Conservation (phyloP, 768 basidiomycete species). For the Pulveroboletus sp. region DNA sequence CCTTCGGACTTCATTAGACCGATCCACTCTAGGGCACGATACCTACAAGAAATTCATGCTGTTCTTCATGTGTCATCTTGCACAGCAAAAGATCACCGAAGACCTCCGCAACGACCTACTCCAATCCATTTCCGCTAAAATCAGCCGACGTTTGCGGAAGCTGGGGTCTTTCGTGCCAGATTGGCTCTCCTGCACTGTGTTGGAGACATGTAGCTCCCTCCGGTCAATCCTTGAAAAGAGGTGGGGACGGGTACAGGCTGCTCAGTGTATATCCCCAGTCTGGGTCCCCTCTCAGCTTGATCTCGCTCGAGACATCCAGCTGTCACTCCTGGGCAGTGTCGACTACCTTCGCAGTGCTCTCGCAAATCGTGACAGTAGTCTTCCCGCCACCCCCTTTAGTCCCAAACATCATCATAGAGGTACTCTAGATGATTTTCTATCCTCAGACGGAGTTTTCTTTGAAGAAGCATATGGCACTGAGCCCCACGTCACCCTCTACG, state of each 20-base stretch:
- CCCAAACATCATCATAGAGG: conserved; percentile 9
- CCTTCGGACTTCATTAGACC: conserved; percentile 29
- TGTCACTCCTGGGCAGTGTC: conserved; percentile 31
- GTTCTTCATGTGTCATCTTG: conserved; percentile 30
- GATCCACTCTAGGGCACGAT: not conserved
- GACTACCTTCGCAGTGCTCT: conserved; percentile 27
- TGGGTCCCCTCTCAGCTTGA: conserved; percentile 20
- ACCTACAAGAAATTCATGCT: conserved; percentile 48
- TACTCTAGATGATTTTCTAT: not conserved
- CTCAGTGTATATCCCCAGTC: conserved; percentile 12
- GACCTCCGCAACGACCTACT: conserved; percentile 32
- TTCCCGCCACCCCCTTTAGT: not conserved
- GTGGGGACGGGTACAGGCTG: conserved; percentile 32
- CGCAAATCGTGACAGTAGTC: not conserved
- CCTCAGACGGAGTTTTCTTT: not conserved
- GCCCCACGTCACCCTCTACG: not conserved
- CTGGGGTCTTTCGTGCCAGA: conserved; percentile 19
- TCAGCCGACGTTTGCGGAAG: conserved; percentile 36
- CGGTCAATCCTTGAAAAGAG: conserved; percentile 26
- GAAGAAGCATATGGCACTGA: not conserved
- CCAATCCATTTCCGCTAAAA: conserved; percentile 35
- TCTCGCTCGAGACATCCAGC: conserved; percentile 26
- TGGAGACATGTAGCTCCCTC: conserved; percentile 14
- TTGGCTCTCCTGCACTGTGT: conserved; percentile 14
- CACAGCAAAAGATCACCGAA: not conserved